These are phyloP conservation scores for Durusdinium trenchii DNA, from an alignment of 73 alveolate species.

Conservation along the genomic window DNA sequence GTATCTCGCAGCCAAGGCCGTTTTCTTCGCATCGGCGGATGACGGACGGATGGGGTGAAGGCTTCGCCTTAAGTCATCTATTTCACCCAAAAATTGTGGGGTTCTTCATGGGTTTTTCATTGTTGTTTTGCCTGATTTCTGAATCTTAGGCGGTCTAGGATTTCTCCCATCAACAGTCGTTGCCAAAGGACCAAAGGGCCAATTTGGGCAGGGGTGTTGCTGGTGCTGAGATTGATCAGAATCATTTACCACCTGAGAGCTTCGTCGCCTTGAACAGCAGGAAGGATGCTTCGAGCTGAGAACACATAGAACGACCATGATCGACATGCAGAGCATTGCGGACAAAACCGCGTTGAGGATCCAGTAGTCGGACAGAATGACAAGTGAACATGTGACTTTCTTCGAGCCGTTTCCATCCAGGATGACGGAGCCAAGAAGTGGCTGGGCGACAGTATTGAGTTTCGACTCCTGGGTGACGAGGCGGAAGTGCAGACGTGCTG, in stretches of 20 bases:
- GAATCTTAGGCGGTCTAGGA: too few species aligned
- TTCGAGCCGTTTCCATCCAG: background rate
- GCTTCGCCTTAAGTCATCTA: background rate
- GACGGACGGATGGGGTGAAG: background rate
- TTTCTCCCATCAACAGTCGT: too few species aligned
- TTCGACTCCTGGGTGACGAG: conserved; percentile 58
- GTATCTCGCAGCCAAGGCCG: conserved; percentile 74
- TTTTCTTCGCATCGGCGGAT: background rate
- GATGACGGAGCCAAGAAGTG: conserved; percentile 41
- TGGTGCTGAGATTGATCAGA: too few species aligned
- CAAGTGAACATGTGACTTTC: background rate
- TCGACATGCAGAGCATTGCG: too few species aligned
- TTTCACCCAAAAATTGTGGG: too few species aligned
- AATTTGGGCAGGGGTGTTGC: too few species aligned
- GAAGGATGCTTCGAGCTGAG: too few species aligned
- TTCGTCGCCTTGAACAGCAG: too few species aligned
- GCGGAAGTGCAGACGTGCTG: background rate
- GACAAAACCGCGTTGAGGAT: background rate
- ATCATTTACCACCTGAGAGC: too few species aligned
- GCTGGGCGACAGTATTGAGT: conserved; percentile 41
- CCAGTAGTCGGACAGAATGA: background rate
- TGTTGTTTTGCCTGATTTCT: background rate
- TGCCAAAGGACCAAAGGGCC: too few species aligned
- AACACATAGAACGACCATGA: too few species aligned
- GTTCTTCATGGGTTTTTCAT: too few species aligned